Evolutionary conservation across 345 rosid species (phyloP).

Genomic region (Aquilaria yunnanensis): DNA sequence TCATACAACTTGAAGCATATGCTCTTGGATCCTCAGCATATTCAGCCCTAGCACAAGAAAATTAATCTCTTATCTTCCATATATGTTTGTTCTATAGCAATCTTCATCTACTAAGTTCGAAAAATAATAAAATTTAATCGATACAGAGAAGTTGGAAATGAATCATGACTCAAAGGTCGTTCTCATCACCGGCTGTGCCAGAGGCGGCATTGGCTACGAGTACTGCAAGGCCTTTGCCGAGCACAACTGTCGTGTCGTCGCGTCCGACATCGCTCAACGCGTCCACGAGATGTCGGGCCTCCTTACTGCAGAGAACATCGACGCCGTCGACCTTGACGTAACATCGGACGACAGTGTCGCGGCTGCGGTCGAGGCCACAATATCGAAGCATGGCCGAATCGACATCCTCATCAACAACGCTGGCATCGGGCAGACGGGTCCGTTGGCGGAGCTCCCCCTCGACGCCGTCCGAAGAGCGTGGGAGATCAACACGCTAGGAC

Average conservation of each 20-base stretch:
- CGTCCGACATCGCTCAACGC: constrained; percentile 43
- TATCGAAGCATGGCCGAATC: constrained; percentile 37
- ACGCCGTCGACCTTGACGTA: constrained; percentile 43
- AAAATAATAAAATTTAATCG: too few relatives aligned
- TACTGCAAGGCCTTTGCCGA: constrained; percentile 57
- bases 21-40: too few relatives aligned
- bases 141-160: neutral
- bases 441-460: constrained; percentile 45
- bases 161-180: constrained; percentile 43
- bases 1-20: too few relatives aligned
- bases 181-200: constrained; percentile 61
- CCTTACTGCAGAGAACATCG: constrained; percentile 13
- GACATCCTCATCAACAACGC: constrained; percentile 54
- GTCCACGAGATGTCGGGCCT: constrained; percentile 34
- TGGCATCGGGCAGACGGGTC: constrained; percentile 49
- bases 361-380: constrained; percentile 22
- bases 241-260: constrained; percentile 45
- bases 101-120: too few relatives aligned
- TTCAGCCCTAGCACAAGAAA: too few relatives aligned
- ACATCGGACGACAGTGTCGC: constrained; percentile 41
- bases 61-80: too few relatives aligned
- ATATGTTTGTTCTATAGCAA: too few relatives aligned
- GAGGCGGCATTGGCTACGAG: constrained; percentile 63
- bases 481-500: constrained; percentile 61
- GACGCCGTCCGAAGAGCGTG: constrained; percentile 40